Evolutionary conservation across 768 basidiomycete genomes (phyloP).

Genomic region (Fomitopsis serialis): DNA sequence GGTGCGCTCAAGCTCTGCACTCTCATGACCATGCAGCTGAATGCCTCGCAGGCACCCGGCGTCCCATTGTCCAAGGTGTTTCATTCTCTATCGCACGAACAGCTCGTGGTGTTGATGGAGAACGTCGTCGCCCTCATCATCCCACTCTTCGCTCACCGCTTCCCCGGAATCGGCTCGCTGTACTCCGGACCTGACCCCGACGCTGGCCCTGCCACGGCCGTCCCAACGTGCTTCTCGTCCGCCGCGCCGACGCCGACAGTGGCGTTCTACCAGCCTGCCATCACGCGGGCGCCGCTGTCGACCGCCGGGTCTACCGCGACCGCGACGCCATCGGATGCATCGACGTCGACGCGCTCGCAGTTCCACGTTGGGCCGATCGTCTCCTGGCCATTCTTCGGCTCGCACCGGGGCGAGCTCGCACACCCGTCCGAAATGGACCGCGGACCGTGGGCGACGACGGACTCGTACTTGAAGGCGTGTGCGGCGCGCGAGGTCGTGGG

Average conservation of each 20-base stretch:
- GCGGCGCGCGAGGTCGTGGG: constrained; percentile 64
- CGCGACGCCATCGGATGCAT: constrained; percentile 3
- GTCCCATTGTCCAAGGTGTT: constrained; percentile 68
- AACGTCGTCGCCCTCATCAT: constrained; percentile 66
- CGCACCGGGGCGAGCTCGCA: constrained; percentile 66
- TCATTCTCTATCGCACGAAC: constrained; percentile 60
- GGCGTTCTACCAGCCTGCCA: constrained; percentile 9
- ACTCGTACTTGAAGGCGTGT: constrained; percentile 61
- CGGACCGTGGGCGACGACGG: constrained; percentile 68
- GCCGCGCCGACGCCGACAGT: constrained; percentile 22
- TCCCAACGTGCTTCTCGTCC: constrained; percentile 12
- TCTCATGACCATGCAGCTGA: not conserved
- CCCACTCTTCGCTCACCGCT: constrained; percentile 73
- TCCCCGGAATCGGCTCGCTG: constrained; percentile 70
- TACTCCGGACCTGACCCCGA: constrained; percentile 42
- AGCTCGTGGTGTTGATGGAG: constrained; percentile 58
- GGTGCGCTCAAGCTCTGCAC: constrained; percentile 33
- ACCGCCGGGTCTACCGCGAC: not conserved
- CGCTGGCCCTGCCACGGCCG: constrained; percentile 8
- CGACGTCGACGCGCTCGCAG: constrained; percentile 23
- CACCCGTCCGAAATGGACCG: constrained; percentile 70
- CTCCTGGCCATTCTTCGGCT: constrained; percentile 90
- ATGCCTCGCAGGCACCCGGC: constrained; percentile 54
- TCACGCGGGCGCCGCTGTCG: not conserved
- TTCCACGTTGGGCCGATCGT: constrained; percentile 77